These are phyloP conservation scores for Tylopilus vinaceipallidus DNA, from an alignment of 768 basidiomycete species.

Conservation along the genomic window DNA sequence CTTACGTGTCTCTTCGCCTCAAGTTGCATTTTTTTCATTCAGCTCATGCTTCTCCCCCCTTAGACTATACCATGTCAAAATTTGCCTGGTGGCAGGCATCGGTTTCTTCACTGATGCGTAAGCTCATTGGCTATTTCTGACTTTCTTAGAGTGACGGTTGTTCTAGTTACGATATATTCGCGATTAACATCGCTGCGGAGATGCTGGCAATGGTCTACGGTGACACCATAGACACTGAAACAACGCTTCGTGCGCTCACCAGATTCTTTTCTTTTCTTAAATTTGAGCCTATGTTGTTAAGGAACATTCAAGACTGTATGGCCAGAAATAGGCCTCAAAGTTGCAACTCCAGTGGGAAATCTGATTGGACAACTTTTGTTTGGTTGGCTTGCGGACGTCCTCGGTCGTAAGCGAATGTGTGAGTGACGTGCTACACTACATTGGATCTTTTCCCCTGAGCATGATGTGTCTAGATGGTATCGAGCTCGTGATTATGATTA, in stretches of 20 bases:
- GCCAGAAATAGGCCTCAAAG: too few relatives aligned
- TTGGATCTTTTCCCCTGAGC: neutral
- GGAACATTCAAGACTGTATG: too few relatives aligned
- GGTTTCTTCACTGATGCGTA: slow-evolving; percentile 88
- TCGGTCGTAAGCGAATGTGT: slow-evolving; percentile 48
- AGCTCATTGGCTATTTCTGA: slow-evolving; percentile 18
- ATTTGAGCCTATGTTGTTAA: too few relatives aligned
- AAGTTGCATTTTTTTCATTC: too few relatives aligned
- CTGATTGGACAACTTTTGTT: slow-evolving; percentile 71
- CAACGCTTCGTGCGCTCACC: too few relatives aligned
- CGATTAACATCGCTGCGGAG: slow-evolving; percentile 76
- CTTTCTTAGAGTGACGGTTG: neutral
- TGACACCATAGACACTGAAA: too few relatives aligned
- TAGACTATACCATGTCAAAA: slow-evolving; percentile 81
- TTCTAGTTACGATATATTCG: slow-evolving; percentile 69
- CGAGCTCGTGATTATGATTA: too few relatives aligned
- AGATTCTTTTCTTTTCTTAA: too few relatives aligned
- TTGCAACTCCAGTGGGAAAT: slow-evolving; percentile 70
- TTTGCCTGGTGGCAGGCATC: slow-evolving; percentile 62
- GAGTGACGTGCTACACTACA: slow-evolving; percentile 24
- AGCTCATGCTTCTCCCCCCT: neutral
- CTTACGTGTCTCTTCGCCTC: neutral
- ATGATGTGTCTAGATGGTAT: slow-evolving; percentile 34
- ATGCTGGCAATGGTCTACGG: slow-evolving; percentile 86
- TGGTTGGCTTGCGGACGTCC: slow-evolving; percentile 69